Evolutionary conservation across 352 stramenopile species (phyloP).

Genomic region (Peronospora farinosa): DNA sequence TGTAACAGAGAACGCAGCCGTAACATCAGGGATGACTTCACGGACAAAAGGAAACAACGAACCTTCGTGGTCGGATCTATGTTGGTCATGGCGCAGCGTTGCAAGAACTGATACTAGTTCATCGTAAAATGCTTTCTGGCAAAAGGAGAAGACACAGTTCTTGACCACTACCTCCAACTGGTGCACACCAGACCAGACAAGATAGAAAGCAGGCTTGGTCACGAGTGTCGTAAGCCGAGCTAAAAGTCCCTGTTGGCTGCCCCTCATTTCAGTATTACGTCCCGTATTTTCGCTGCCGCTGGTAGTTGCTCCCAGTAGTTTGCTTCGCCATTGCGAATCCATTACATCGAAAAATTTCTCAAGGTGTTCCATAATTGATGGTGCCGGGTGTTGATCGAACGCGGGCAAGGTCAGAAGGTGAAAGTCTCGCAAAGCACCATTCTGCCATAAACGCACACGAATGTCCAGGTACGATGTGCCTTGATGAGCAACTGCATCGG

Average conservation of each 20-base stretch:
- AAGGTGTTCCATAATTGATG: slow-evolving; percentile 32
- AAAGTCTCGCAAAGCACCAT: slow-evolving; percentile 45
- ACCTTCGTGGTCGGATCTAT: slow-evolving; percentile 6
- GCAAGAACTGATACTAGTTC: slow-evolving; percentile 43
- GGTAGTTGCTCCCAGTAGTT: slow-evolving; percentile 46
- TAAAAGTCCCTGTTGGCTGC: slow-evolving; percentile 43
- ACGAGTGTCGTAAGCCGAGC: slow-evolving; percentile 39
- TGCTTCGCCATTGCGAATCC: slow-evolving; percentile 44
- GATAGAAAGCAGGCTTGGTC: slow-evolving; percentile 43
- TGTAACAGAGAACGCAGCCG: slow-evolving; percentile 21
- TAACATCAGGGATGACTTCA: slow-evolving; percentile 41
- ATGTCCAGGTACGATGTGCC: slow-evolving; percentile 50
- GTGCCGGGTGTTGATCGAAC: slow-evolving; percentile 39
- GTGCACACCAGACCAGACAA: slow-evolving; percentile 54
- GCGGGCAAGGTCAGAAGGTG: slow-evolving; percentile 43
- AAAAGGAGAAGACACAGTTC: slow-evolving; percentile 41
- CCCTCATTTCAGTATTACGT: slow-evolving; percentile 35
- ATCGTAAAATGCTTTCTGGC: slow-evolving; percentile 46
- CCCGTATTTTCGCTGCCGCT: slow-evolving; percentile 38
- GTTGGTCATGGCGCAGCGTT: slow-evolving; percentile 27
- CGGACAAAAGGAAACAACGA: slow-evolving; percentile 13
- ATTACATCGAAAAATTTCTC: slow-evolving; percentile 40
- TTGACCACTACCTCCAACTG: slow-evolving; percentile 58
- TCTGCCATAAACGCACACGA: slow-evolving; percentile 51
- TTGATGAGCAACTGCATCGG: slow-evolving; percentile 45